Conservation (phyloP, 352 stramenopile species). For the Pythium phragmiticola region DNA sequence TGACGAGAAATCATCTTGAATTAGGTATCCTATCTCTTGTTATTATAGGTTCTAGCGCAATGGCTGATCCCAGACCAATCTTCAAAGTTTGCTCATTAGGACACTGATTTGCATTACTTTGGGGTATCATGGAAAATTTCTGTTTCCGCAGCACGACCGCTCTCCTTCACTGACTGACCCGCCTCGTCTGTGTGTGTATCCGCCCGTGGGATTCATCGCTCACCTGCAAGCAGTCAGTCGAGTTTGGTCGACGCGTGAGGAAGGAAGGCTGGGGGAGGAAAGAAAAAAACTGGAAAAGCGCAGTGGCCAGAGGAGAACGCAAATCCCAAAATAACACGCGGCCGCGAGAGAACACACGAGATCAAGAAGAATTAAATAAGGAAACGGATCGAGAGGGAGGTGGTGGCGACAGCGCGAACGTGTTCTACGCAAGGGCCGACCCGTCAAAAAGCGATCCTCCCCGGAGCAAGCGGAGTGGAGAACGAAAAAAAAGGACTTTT, state of each 20-base stretch:
- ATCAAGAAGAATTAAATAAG: conserved; percentile 1
- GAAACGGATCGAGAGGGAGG: conserved; percentile 11
- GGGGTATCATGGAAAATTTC: conserved; percentile 9
- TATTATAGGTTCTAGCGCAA: not conserved
- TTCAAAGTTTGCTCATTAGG: conserved; percentile 10
- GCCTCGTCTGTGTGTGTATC: conserved; percentile 18
- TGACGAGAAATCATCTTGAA: not conserved
- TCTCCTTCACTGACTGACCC: conserved; percentile 14
- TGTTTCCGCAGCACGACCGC: conserved; percentile 1
- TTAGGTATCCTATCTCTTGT: not conserved
- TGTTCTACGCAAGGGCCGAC: no score
- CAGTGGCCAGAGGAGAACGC: not conserved
- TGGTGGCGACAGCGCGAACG: conserved; percentile 1
- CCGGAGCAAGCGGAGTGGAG: not conserved
- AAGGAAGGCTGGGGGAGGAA: not conserved
- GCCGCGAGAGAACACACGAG: conserved; percentile 3
- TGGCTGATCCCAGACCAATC: no score
- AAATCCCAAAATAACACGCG: conserved; percentile 16
- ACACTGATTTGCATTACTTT: conserved; percentile 12
- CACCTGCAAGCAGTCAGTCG: conserved; percentile 11
- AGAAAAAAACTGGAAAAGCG: not conserved
- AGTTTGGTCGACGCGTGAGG: not conserved
- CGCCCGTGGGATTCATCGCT: conserved; percentile 1
- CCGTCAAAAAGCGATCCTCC: not conserved
- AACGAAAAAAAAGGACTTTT: conserved; percentile 16